phyloP scores from a whole-genome alignment of 108 stramenopile genomes.

The Nannochloropsis gaditana region DNA sequence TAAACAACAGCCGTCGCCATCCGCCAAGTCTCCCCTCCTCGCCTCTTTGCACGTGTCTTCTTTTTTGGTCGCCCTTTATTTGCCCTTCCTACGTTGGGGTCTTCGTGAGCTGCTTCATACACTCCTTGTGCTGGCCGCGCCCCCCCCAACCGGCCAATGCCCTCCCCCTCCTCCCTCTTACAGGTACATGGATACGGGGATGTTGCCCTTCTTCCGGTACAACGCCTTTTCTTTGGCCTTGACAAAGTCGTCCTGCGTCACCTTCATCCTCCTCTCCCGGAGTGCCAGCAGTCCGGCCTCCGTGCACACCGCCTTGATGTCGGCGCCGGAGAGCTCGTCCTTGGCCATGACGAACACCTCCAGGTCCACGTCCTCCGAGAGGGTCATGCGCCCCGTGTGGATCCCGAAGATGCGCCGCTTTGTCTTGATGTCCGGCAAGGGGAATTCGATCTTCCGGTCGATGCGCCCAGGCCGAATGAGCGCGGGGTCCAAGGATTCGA shows the following conservation, averaged over 20 bases:
- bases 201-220: slow-evolving; percentile 97
- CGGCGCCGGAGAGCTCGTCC: slow-evolving; percentile 96
- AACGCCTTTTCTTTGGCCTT: slow-evolving; percentile 99
- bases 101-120: neutral
- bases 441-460: slow-evolving; percentile 99
- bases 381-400: slow-evolving; percentile 85
- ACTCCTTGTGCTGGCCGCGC: neutral
- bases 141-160: neutral
- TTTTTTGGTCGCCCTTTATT: neutral
- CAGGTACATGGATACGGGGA: slow-evolving; percentile 89
- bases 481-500: slow-evolving; percentile 95
- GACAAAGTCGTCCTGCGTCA: slow-evolving; percentile 82
- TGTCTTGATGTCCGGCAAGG: slow-evolving; percentile 92
- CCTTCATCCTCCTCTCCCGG: slow-evolving; percentile 97
- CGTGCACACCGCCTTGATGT: slow-evolving; percentile 97
- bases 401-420: slow-evolving; percentile 98
- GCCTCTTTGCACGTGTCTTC: too few relatives aligned
- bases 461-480: slow-evolving; percentile 97
- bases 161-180: slow-evolving; percentile 37
- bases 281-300: slow-evolving; percentile 98
- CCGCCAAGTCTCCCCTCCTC: too few relatives aligned
- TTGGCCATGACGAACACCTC: slow-evolving; percentile 95
- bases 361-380: slow-evolving; percentile 92
- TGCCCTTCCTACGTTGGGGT: neutral
- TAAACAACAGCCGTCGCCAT: too few relatives aligned